Evolutionary conservation across 306 rosid species (phyloP).

Genomic region (Alnus glutinosa): DNA sequence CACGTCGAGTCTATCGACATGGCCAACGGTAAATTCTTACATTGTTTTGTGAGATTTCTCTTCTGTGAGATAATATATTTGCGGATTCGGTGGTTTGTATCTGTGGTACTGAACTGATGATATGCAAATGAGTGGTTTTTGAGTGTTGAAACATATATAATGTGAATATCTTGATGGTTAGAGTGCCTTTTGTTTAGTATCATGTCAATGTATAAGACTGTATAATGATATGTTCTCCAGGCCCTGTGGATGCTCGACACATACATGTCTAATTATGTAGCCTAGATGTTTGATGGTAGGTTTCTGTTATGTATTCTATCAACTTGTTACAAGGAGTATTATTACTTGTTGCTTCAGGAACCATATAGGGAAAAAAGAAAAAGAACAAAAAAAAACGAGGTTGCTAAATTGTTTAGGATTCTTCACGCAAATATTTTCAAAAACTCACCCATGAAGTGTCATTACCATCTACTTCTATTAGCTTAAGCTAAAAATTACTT

Average conservation of each 20-base stretch:
- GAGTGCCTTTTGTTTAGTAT: background rate
- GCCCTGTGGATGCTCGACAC: background rate
- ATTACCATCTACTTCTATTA: background rate
- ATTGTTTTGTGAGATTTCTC: slow-evolving; percentile 11
- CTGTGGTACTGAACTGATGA: background rate
- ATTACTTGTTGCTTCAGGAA: background rate
- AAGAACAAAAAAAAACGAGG: background rate
- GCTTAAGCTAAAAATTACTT: background rate
- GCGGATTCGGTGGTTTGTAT: background rate
- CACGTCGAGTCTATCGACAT: slow-evolving; percentile 94
- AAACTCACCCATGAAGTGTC: background rate
- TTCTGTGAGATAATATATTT: background rate
- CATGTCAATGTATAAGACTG: background rate
- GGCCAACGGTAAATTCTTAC: slow-evolving; percentile 74
- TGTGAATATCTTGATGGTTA: background rate
- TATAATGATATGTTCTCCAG: background rate
- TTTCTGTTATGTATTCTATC: background rate
- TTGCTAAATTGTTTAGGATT: background rate
- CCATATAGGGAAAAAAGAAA: background rate
- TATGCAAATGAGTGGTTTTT: background rate
- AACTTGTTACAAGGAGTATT: background rate
- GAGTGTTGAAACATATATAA: background rate
- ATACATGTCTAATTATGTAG: background rate
- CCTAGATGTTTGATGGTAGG: background rate
- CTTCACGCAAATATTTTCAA: background rate